Base-by-base conservation (phyloP, 2,329 filamentous ascomycete species). In the Cercospora sesami region DNA sequence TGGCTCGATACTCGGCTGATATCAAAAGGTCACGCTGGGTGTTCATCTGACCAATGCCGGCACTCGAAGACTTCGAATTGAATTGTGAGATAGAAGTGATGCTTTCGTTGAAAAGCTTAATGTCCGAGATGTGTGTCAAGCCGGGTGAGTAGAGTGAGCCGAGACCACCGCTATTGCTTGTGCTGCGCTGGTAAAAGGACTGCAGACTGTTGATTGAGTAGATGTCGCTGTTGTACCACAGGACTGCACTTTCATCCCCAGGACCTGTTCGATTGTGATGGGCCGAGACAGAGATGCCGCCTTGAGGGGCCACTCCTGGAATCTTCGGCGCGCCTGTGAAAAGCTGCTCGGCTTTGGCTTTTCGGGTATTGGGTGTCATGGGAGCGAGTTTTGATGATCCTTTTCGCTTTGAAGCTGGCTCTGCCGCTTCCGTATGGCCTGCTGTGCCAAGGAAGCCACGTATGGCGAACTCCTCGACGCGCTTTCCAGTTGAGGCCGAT, bases 291-390 rank as follows among this genome's bases (percentile, higher is more conserved):
- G 80, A 80, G 12, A 85, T 76, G 33, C 82, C 82, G 2, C 83
- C 83, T 12, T 75, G 76, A 2, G 77, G 59, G 5, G 77, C 75
- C 36, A 73, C 74, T 4, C 76, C 71, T 14, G 73, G 69, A 6
- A 71, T 73, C 14, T 78, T 76, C 9, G 79, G 72, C 33, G 78
- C 76, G n/a, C 80, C 80, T 30, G 79, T 78, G 70, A 84, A 84
- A 3, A 85, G 75, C 12, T 74, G 73, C 53, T 83, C 81, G 64
- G 83, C 77, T 68, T 80, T 82, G 58, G 78, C 78, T 57, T 80
- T 80, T 12, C 83, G 79, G 6, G 83, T 85, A 68, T 84, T 84
- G 5, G 83, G 83, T 7, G 83, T 85, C 81, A 83, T 84, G 1
- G 83, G 83, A 4, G 80, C 82, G 2, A 85, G 77, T 26, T 77